A percentile compares a stretch with the other conserved stretches of the same genome.
Evolutionary conservation across 1,284 basidiomycete genomes (phyloP).

Genomic region (Schizophyllum amplum): DNA sequence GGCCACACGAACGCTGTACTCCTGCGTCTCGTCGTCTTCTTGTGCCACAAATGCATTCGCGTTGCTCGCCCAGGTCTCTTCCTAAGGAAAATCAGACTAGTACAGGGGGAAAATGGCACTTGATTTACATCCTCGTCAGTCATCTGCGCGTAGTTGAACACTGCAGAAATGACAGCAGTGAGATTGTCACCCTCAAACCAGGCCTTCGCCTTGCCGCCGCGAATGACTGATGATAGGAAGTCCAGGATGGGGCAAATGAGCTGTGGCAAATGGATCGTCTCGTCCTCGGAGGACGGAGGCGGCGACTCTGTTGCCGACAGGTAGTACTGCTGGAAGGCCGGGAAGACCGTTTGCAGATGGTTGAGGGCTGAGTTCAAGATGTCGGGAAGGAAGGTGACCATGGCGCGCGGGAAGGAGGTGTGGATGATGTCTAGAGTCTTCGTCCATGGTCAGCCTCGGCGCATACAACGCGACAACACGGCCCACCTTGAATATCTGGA

Average conservation of each 20-base stretch:
- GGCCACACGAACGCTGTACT: conserved; percentile 77
- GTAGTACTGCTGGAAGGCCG: conserved; percentile 65
- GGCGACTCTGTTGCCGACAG: conserved; percentile 47
- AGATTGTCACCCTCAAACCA: conserved; percentile 55
- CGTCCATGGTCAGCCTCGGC: conserved; percentile 5
- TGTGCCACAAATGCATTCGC: conserved; percentile 91
- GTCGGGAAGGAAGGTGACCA: conserved; percentile 52
- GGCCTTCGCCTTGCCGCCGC: conserved; percentile 53
- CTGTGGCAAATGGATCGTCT: conserved; percentile 68
- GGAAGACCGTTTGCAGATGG: conserved; percentile 61
- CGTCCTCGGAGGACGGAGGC: conserved; percentile 66
- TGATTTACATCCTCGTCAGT: conserved; percentile 75
- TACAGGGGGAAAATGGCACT: not conserved
- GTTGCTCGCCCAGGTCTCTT: conserved; percentile 86
- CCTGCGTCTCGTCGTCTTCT: conserved; percentile 86
- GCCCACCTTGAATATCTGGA: conserved; percentile 73
- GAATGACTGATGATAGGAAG: conserved; percentile 59
- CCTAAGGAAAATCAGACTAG: conserved; percentile 34
- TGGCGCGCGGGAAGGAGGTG: conserved; percentile 64
- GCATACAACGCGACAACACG: conserved; percentile 1
- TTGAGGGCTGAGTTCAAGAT: conserved; percentile 55
- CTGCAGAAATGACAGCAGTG: conserved; percentile 44
- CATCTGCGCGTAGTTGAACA: conserved; percentile 80
- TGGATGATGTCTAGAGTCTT: conserved; percentile 72
- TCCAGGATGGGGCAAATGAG: conserved; percentile 78